Conservation (phyloP, 768 basidiomycete genomes). For the Lactarius hatsudake region DNA sequence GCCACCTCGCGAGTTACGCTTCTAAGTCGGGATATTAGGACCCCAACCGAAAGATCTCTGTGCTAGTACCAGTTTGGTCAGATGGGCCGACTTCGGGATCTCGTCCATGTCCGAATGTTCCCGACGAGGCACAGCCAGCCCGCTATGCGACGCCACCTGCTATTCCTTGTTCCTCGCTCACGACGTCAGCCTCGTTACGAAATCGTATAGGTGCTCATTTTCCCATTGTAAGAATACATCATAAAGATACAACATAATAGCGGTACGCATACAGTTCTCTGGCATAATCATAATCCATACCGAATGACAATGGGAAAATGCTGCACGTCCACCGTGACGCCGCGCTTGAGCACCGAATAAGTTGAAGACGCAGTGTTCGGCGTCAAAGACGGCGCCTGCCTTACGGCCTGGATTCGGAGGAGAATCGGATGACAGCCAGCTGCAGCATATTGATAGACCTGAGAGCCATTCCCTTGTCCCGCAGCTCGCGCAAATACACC, state of each 20-base stretch:
- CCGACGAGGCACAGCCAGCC: neutral
- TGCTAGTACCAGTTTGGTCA: neutral
- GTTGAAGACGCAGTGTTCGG: neutral
- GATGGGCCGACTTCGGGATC: neutral
- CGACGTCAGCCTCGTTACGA: neutral
- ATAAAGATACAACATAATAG: slow-evolving; percentile 13
- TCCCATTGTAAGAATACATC: slow-evolving; percentile 8
- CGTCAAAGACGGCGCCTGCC: neutral
- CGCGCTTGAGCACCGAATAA: neutral
- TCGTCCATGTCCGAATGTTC: neutral
- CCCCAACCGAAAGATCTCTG: neutral
- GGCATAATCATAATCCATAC: neutral
- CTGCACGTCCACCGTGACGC: neutral
- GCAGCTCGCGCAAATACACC: slow-evolving; percentile 15
- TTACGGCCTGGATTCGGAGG: slow-evolving; percentile 19
- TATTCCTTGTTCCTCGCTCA: neutral
- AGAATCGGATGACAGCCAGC: slow-evolving; percentile 17
- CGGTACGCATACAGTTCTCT: neutral
- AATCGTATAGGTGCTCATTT: neutral
- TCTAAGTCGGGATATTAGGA: neutral
- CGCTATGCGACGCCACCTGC: no score
- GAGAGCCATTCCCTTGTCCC: slow-evolving; percentile 2
- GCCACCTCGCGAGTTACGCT: neutral
- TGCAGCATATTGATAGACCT: slow-evolving; percentile 17
- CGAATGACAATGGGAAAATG: neutral